Evolutionary conservation across 257 asterid species (phyloP).

Genomic region (Solanum appendiculatum): DNA sequence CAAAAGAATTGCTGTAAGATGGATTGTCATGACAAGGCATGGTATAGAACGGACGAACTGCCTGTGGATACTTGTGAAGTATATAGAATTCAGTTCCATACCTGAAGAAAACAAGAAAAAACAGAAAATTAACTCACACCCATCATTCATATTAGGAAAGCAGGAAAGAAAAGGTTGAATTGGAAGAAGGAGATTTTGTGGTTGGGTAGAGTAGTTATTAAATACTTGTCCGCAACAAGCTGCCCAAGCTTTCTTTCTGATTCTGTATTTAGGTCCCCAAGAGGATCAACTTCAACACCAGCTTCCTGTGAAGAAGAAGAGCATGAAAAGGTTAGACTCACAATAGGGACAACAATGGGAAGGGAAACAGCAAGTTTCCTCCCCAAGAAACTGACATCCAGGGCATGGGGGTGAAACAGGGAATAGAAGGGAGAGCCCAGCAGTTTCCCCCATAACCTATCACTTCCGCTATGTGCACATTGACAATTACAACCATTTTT

Average conservation of each 20-base stretch:
- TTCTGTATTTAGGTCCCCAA: slow-evolving; percentile 91
- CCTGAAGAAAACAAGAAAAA: slow-evolving; percentile 19
- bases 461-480: neutral
- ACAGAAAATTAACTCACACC: neutral
- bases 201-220: neutral
- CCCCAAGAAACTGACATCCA: neutral
- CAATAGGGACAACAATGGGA: neutral
- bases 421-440: neutral
- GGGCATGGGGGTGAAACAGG: neutral
- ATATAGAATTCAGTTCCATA: slow-evolving; percentile 91
- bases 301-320: slow-evolving; percentile 46
- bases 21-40: slow-evolving; percentile 76
- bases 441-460: neutral
- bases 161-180: neutral
- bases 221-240: slow-evolving; percentile 75
- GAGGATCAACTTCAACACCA: slow-evolving; percentile 78
- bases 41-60: slow-evolving; percentile 86
- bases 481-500: neutral
- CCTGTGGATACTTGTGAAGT: slow-evolving; percentile 81
- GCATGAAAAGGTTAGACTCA: neutral
- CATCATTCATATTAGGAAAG: neutral
- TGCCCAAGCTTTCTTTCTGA: slow-evolving; percentile 79
- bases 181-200: neutral
- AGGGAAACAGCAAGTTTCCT: neutral
- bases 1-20: slow-evolving; percentile 74